A percentile compares a stretch with the other conserved stretches of the same genome.
These are phyloP conservation scores for Chlorella sp. DNA, from an alignment of 139 green algal species.

Conservation along the genomic window DNA sequence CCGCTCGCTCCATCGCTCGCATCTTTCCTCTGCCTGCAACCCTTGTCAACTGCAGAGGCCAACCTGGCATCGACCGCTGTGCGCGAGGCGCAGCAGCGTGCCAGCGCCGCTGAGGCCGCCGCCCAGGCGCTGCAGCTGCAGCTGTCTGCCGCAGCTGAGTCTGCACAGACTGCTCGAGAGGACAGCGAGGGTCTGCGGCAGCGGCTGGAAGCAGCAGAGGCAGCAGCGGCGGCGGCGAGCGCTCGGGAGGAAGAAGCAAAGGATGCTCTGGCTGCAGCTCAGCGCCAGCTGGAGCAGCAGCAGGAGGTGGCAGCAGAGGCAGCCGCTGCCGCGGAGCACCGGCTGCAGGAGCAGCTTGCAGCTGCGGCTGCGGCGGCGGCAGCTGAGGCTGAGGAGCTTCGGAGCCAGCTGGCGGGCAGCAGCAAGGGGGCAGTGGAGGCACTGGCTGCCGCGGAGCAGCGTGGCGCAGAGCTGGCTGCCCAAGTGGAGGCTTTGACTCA, in stretches of 20 bases:
- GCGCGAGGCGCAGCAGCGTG: constrained; percentile 23
- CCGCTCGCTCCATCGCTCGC: too few species aligned
- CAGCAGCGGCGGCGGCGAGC: background rate
- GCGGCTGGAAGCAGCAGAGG: constrained; percentile 11
- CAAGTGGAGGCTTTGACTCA: background rate
- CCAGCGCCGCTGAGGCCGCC: background rate
- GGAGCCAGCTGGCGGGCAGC: background rate
- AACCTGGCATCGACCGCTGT: constrained; percentile 6
- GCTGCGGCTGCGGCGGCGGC: constrained; percentile 1
- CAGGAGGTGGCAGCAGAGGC: background rate
- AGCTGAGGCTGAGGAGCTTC: background rate
- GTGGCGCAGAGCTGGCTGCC: background rate
- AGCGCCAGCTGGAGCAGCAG: constrained; percentile 8
- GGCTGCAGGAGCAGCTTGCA: background rate
- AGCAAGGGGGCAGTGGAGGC: background rate
- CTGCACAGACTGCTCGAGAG: background rate
- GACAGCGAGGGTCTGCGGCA: background rate
- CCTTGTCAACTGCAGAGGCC: background rate
- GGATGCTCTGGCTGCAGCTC: background rate
- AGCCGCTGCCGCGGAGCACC: background rate
- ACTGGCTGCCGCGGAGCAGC: background rate
- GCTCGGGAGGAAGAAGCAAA: background rate
- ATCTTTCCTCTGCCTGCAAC: background rate
- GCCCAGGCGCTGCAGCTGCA: constrained; percentile 1
- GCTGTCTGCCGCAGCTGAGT: background rate